Evolutionary conservation across 2,329 filamentous ascomycete genomes (phyloP).

Genomic region (Xylariomycetidae sp.): DNA sequence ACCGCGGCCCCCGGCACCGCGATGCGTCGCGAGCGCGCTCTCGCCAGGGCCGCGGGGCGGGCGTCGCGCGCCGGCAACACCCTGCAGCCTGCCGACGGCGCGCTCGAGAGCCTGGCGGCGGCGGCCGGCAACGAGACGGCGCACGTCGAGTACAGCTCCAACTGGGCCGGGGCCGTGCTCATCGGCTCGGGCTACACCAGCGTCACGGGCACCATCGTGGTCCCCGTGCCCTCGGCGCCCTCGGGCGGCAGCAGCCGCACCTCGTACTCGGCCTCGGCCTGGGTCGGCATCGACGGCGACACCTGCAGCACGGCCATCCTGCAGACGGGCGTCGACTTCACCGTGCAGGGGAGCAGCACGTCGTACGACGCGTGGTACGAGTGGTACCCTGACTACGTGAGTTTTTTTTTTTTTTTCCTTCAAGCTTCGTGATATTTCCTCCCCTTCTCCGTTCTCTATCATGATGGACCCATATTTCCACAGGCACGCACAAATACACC

Average conservation of each 20-base stretch:
- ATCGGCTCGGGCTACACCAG: conserved; percentile 37
- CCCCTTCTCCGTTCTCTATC: too few relatives aligned
- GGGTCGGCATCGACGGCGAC: conserved; percentile 60
- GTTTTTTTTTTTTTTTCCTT: too few relatives aligned
- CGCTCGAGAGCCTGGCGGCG: background rate
- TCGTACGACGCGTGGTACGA: conserved; percentile 55
- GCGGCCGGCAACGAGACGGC: background rate
- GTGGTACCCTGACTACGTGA: conserved; percentile 55
- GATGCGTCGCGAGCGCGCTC: background rate
- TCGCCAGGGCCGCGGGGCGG: background rate
- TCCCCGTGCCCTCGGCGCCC: conserved; percentile 43
- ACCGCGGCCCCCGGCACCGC: conserved; percentile 1
- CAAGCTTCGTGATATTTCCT: too few relatives aligned
- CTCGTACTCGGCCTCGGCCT: conserved; percentile 46
- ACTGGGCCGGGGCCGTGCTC: conserved; percentile 3
- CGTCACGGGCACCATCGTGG: conserved; percentile 49
- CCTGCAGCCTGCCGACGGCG: too few relatives aligned
- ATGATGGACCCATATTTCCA: too few relatives aligned
- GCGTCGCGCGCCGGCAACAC: background rate
- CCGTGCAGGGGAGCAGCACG: conserved; percentile 35
- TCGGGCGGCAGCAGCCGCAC: conserved; percentile 28
- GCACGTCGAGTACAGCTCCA: conserved; percentile 1
- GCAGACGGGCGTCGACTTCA: conserved; percentile 50
- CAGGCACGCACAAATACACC: too few relatives aligned
- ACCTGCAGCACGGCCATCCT: conserved; percentile 41